Evolutionary conservation across 306 rosid genomes (phyloP), one percentile per base, ranked within the genome.

Genomic region (Rubus idaeus): DNA sequence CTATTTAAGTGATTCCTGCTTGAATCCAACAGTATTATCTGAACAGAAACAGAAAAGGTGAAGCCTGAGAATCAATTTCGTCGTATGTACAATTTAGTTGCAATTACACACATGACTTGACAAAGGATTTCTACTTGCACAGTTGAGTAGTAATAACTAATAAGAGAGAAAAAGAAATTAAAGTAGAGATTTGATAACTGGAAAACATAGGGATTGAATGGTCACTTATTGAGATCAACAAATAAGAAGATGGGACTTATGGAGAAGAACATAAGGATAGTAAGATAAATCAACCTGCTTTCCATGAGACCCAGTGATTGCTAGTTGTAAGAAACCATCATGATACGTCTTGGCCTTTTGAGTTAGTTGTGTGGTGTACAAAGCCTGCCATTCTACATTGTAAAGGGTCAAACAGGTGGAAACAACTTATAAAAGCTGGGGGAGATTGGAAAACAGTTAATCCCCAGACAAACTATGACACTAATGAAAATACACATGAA

Each of bases 321-420:
- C 75, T 60, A 85, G 86, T 70, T 70, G 85, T 74, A 94, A 68
- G 74, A 91, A 89, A 60, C 96, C 98, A 80, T 86, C 94, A 78
- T 90, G 97, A 86, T 82, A 91, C 84, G 86, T 94, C 92, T 94
- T 94, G 72, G 93, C 88, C 85, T 84, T 94, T 77, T 94, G 96
- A 80, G 89, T 90, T 78, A 94, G 14, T 75, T 94, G 93, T 60
- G 92, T 77, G 23, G 98, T 91, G 89, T 94, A 90, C 68, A 94
- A 76, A 64, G 84, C 94, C 83, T 84, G 91, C 92, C 90, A 94
- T 77, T 90, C 98, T 94, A 79, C 80, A 74, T 74, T 62, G 70
- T 57, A 78, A 47, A 78, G 5, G 64, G 37, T 82, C 17, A 50
- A 74, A 81, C 67, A 61, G 77, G 76, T 58, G 71, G 79, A 69